Evolutionary conservation across 2,329 filamentous ascomycete genomes (phyloP).

Genomic region (Colletotrichum cuscutae): DNA sequence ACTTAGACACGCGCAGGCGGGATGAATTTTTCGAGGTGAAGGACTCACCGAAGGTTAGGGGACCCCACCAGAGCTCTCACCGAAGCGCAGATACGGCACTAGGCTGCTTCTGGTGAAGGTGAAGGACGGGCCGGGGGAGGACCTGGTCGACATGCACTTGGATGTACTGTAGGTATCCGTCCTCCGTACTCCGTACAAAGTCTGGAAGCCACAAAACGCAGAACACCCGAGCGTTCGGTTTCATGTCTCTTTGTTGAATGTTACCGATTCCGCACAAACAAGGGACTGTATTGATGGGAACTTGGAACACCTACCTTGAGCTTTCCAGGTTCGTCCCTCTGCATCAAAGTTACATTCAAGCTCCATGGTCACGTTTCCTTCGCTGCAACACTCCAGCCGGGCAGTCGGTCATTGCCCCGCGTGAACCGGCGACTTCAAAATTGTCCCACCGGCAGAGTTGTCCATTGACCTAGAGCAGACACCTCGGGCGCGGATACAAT

Average conservation of each 20-base stretch:
- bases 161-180: no score
- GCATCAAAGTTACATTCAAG: not conserved
- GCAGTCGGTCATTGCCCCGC: no score
- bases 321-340: not conserved
- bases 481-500: not conserved
- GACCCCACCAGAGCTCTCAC: conserved; percentile 18
- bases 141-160: not conserved
- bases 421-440: no score
- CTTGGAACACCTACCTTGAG: no score
- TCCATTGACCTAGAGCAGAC: not conserved
- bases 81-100: not conserved
- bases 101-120: not conserved
- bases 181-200: no score
- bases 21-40: conserved; percentile 31
- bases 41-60: not conserved
- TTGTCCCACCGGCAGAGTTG: not conserved
- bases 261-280: not conserved
- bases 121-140: not conserved
- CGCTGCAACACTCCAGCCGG: not conserved
- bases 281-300: not conserved
- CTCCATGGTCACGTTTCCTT: not conserved
- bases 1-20: not conserved
- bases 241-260: not conserved
- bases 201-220: not conserved
- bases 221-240: not conserved